These are phyloP conservation scores for Solanum phureja DNA, from an alignment of 257 asterid genomes.

Conservation along the genomic window DNA sequence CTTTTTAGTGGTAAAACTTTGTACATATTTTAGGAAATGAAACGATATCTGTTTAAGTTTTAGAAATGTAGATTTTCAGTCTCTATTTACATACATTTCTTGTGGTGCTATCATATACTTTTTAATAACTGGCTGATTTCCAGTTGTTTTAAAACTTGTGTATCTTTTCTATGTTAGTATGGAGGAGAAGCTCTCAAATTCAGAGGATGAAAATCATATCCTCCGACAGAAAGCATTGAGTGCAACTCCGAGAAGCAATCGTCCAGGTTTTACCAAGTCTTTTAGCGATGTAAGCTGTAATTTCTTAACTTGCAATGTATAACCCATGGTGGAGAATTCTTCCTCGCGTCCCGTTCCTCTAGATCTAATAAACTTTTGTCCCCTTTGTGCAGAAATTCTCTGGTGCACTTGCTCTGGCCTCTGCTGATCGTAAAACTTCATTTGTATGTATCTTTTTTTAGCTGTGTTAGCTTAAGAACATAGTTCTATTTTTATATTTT, in stretches of 20 bases:
- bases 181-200: slow-evolving; percentile 67
- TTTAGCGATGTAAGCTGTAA: slow-evolving; percentile 57
- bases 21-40: not conserved
- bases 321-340: not conserved
- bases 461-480: not conserved
- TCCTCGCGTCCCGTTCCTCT: not conserved
- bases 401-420: slow-evolving; percentile 52
- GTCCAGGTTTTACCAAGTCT: slow-evolving; percentile 57
- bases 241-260: slow-evolving; percentile 66
- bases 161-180: slow-evolving; percentile 41
- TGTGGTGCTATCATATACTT: slow-evolving; percentile 1
- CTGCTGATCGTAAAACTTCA: slow-evolving; percentile 63
- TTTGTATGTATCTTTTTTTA: slow-evolving; percentile 40
- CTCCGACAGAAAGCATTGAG: slow-evolving; percentile 70
- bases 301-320: not conserved
- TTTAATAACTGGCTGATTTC: not conserved
- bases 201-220: slow-evolving; percentile 70
- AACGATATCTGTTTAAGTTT: not conserved
- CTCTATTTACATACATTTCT: not conserved
- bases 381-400: slow-evolving; percentile 51
- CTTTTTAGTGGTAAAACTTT: not conserved
- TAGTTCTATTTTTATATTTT: slow-evolving; percentile 2
- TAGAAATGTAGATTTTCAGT: not conserved
- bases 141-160: not conserved
- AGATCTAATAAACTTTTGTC: not conserved